Percentiles rank a stretch among this genome's conserved stretches.
phyloP scores from a whole-genome alignment of 2,329 filamentous ascomycete genomes.

The Ophiostoma sp. region DNA sequence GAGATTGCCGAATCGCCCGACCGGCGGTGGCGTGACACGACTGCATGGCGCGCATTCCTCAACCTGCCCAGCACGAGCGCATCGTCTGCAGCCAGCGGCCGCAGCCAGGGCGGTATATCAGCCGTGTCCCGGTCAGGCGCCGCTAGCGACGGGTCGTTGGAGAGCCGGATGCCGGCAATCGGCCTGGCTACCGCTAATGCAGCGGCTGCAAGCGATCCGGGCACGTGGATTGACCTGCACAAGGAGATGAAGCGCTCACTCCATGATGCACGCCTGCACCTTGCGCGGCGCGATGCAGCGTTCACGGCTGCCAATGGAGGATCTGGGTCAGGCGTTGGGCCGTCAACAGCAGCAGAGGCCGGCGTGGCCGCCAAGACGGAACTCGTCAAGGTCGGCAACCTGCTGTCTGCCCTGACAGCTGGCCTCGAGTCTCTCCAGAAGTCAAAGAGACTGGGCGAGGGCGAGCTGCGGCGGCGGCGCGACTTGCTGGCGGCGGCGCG shows the following conservation, averaged over 20 bases:
- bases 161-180: constrained; percentile 35
- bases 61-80: constrained; percentile 50
- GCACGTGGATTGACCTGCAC: constrained; percentile 72
- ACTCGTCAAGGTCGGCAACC: constrained; percentile 61
- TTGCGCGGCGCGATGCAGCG: constrained; percentile 66
- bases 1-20: constrained; percentile 70
- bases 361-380: constrained; percentile 69
- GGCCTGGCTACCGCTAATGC: constrained; percentile 38
- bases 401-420: constrained; percentile 60
- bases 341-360: constrained; percentile 48
- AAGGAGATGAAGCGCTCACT: constrained; percentile 66
- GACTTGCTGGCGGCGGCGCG: constrained; percentile 65
- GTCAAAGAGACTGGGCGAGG: constrained; percentile 57
- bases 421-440: constrained; percentile 57
- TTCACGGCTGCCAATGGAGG: constrained; percentile 28
- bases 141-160: constrained; percentile 23
- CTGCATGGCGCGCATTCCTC: constrained; percentile 67
- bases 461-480: constrained; percentile 65
- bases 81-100: constrained; percentile 25
- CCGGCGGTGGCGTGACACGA: constrained; percentile 67
- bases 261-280: constrained; percentile 59
- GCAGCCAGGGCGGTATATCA: constrained; percentile 16
- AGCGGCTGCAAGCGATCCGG: constrained; percentile 51
- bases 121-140: not conserved
- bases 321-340: not conserved